These are phyloP conservation scores for Phialophora tarda DNA, from an alignment of 2,329 filamentous ascomycete species.

Conservation along the genomic window DNA sequence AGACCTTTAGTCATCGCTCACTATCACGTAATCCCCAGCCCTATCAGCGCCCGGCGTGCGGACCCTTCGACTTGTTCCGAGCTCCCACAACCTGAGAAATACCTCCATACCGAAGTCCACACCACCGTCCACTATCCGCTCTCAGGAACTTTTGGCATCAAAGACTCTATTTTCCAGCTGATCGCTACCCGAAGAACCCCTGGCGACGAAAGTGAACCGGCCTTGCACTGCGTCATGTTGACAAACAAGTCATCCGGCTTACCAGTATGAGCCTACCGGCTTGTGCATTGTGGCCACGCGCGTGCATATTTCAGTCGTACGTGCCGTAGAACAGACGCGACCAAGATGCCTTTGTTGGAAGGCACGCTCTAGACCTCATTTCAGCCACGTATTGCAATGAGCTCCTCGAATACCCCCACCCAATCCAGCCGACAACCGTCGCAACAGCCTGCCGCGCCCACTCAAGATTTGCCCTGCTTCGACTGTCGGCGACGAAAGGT, in stretches of 20 bases:
- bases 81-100: constrained; percentile 14
- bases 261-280: background rate
- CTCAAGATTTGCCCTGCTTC: constrained; percentile 18
- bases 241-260: constrained; percentile 7
- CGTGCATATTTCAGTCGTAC: background rate
- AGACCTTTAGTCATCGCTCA: background rate
- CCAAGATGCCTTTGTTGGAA: background rate
- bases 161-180: background rate
- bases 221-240: constrained; percentile 5
- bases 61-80: background rate
- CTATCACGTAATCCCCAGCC: constrained; percentile 7
- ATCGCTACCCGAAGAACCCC: background rate
- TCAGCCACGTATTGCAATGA: background rate
- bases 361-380: background rate
- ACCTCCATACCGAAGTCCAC: background rate
- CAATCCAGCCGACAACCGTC: constrained; percentile 3
- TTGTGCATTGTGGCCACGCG: background rate
- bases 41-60: constrained; percentile 1
- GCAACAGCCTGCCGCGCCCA: background rate
- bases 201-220: background rate
- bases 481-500: constrained; percentile 20
- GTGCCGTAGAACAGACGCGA: background rate
- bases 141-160: background rate
- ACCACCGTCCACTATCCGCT: background rate
- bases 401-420: background rate